phyloP scores from a whole-genome alignment of 345 rosid species.

The Bretschneidera sinensis region DNA sequence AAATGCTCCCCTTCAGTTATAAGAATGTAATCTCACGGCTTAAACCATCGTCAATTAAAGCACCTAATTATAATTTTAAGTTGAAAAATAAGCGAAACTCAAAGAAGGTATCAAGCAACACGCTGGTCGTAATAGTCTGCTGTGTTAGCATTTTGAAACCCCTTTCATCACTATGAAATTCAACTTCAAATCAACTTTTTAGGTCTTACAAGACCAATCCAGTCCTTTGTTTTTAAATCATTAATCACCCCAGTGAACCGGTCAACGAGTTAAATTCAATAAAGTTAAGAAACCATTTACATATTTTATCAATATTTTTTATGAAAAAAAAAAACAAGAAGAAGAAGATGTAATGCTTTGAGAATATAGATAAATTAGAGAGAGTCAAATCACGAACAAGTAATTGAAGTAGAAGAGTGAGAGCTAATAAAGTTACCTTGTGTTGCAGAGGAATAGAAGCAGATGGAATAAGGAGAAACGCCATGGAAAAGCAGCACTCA shows the following conservation, averaged over 20 bases:
- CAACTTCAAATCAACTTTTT: too few relatives aligned
- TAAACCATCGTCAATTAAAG: too few relatives aligned
- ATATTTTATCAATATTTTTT: too few relatives aligned
- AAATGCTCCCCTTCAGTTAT: too few relatives aligned
- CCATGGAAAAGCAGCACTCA: slow-evolving; percentile 52
- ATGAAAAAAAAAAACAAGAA: too few relatives aligned
- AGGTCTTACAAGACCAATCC: not conserved
- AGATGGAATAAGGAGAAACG: slow-evolving; percentile 52
- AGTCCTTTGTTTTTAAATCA: not conserved
- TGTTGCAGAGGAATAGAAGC: slow-evolving; percentile 34
- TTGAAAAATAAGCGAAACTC: too few relatives aligned
- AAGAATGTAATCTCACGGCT: too few relatives aligned
- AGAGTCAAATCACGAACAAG: too few relatives aligned
- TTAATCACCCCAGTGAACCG: not conserved
- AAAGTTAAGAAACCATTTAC: not conserved
- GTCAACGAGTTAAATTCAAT: not conserved
- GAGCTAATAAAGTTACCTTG: slow-evolving; percentile 35
- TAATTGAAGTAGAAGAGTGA: not conserved
- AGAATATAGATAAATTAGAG: too few relatives aligned
- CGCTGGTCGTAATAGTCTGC: not conserved
- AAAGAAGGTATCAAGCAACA: too few relatives aligned
- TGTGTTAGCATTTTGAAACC: not conserved
- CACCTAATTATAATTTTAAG: too few relatives aligned
- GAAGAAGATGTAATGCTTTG: not conserved
- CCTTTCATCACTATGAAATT: not conserved